Percentiles rank a stretch among this genome's conserved stretches.
Conservation (phyloP, 1,284 basidiomycete genomes). For the Boletus holoroseus region DNA sequence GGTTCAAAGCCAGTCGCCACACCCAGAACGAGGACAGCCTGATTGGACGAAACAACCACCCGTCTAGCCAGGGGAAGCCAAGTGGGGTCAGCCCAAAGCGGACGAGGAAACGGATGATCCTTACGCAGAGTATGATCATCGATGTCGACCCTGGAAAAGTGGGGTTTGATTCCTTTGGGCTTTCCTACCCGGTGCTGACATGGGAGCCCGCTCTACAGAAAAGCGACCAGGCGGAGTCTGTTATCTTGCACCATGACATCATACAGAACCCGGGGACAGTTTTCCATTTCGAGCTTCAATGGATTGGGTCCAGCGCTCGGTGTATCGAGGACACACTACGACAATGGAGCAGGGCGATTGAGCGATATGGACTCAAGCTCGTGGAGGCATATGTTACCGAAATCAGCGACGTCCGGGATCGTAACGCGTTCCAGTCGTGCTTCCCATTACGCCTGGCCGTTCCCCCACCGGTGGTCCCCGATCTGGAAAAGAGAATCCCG, state of each 20-base stretch:
- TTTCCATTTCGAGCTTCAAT: constrained; percentile 95
- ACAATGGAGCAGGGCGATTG: constrained; percentile 80
- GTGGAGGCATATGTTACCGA: constrained; percentile 90
- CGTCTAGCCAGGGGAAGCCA: constrained; percentile 36
- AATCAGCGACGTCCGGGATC: constrained; percentile 74
- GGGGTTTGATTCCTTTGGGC: constrained; percentile 11
- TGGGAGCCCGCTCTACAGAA: constrained; percentile 39
- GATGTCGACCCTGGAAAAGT: constrained; percentile 81
- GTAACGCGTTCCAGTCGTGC: constrained; percentile 86
- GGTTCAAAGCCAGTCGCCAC: constrained; percentile 53
- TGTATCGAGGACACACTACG: constrained; percentile 88
- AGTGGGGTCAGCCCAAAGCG: constrained; percentile 40
- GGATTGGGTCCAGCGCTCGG: constrained; percentile 96
- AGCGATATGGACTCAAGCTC: constrained; percentile 86
- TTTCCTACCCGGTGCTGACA: constrained; percentile 11
- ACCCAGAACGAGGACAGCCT: constrained; percentile 35
- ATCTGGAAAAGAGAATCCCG: constrained; percentile 63
- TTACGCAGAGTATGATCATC: constrained; percentile 84
- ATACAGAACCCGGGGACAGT: constrained; percentile 88
- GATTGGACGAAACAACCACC: constrained; percentile 37
- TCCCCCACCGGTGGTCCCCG: constrained; percentile 65
- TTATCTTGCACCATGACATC: constrained; percentile 85
- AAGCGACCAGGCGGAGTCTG: constrained; percentile 83
- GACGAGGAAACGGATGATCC: constrained; percentile 62
- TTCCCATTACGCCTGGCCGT: constrained; percentile 74